phyloP scores from a whole-genome alignment of 108 stramenopile species.

The Nitzschia sp. region DNA sequence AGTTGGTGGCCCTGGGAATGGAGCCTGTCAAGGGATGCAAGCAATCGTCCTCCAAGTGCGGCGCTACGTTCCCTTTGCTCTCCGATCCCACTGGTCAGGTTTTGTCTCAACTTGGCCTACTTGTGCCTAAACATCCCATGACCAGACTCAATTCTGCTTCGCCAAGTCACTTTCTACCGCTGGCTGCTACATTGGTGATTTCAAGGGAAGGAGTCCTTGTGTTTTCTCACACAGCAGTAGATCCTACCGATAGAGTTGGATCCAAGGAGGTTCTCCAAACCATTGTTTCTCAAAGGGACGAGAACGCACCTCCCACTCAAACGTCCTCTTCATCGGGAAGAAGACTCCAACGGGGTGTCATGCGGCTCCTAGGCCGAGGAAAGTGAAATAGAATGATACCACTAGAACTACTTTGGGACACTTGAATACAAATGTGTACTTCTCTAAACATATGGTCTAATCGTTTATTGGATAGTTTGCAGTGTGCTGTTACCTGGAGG shows the following conservation, averaged over 20 bases:
- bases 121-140: background rate
- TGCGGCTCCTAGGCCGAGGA: too few species aligned
- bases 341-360: too few species aligned
- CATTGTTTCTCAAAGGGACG: background rate
- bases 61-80: conserved; percentile 3
- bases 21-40: background rate
- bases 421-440: too few species aligned
- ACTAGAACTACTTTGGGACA: too few species aligned
- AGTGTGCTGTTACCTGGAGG: too few species aligned
- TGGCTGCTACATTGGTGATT: conserved; percentile 1
- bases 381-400: too few species aligned
- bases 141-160: background rate
- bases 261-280: conserved; percentile 5
- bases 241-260: conserved; percentile 10
- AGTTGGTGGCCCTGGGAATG: conserved; percentile 9
- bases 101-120: background rate
- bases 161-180: background rate
- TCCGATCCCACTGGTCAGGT: background rate
- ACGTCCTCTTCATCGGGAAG: too few species aligned
- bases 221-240: background rate
- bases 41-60: background rate
- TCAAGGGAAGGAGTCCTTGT: background rate
- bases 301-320: too few species aligned
- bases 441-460: too few species aligned
- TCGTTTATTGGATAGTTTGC: too few species aligned